Conservation (phyloP, 768 basidiomycete genomes). For the Tulasnella sp. region DNA sequence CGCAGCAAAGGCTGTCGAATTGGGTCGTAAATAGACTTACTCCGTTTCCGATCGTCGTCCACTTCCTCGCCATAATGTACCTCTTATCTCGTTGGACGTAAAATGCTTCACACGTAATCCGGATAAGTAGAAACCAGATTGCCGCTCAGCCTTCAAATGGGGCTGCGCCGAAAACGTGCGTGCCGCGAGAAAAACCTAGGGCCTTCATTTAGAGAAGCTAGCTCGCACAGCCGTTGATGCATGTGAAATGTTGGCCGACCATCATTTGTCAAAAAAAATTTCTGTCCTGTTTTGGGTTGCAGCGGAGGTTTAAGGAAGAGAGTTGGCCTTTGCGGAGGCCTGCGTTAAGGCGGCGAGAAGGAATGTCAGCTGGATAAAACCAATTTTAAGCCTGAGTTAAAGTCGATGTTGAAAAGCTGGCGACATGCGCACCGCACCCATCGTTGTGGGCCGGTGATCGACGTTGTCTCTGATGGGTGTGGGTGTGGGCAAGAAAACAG, state of each 20-base stretch:
- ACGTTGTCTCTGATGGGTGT: conserved; percentile 2
- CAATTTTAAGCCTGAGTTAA: not conserved
- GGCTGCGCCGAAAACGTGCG: conserved; percentile 1
- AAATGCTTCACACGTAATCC: conserved; percentile 3
- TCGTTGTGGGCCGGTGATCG: not conserved
- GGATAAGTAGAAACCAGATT: not conserved
- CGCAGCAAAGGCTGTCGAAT: conserved; percentile 69
- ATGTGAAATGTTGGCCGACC: not conserved
- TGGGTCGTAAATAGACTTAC: conserved; percentile 38
- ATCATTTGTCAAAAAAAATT: not conserved
- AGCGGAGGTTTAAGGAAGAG: not conserved
- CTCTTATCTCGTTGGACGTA: conserved; percentile 3
- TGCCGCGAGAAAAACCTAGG: not conserved
- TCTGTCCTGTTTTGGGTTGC: not conserved
- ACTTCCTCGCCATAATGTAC: not conserved
- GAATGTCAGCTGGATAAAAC: not conserved
- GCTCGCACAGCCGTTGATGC: not conserved
- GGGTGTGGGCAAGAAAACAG: not conserved
- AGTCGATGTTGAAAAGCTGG: not conserved
- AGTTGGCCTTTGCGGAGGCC: conserved; percentile 9
- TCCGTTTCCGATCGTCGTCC: not conserved
- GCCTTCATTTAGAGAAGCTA: conserved; percentile 4
- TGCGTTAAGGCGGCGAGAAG: conserved; percentile 7
- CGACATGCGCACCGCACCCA: conserved; percentile 3
- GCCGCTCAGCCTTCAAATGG: conserved; percentile 1